phyloP scores from a whole-genome alignment of 352 stramenopile species.

The Phytophthora citricola region DNA sequence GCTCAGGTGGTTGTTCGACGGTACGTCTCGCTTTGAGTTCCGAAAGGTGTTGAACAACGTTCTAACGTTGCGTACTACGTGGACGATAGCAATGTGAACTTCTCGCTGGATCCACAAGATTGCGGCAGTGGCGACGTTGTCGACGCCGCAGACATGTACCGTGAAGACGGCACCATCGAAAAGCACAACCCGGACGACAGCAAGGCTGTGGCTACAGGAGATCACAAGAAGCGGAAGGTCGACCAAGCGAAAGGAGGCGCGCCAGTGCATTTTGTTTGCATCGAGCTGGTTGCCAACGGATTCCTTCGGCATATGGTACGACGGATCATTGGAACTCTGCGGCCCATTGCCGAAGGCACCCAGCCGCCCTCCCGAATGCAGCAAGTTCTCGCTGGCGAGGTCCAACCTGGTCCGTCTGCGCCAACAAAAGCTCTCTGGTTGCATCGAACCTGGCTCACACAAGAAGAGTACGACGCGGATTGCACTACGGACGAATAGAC shows the following conservation, averaged over 20 bases:
- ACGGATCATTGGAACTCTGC: conserved; percentile 82
- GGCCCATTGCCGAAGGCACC: conserved; percentile 79
- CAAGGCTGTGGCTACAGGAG: conserved; percentile 18
- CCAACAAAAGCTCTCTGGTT: conserved; percentile 84
- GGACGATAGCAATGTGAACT: conserved; percentile 61
- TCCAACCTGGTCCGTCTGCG: conserved; percentile 70
- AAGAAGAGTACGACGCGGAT: conserved; percentile 77
- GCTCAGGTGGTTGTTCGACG: conserved; percentile 63
- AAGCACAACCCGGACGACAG: conserved; percentile 15
- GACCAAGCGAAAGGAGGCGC: conserved; percentile 19
- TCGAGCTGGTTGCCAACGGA: conserved; percentile 84
- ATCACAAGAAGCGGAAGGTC: conserved; percentile 55
- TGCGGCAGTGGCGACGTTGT: conserved; percentile 71
- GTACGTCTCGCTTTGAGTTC: conserved; percentile 27
- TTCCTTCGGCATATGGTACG: conserved; percentile 91
- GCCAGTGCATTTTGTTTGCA: conserved; percentile 79
- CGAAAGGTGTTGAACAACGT: too few species aligned
- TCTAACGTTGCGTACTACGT: conserved; percentile 4
- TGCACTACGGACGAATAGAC: conserved; percentile 31
- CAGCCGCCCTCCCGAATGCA: conserved; percentile 62
- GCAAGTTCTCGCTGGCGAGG: conserved; percentile 64
- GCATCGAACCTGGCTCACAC: conserved; percentile 84
- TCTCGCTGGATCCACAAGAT: conserved; percentile 64
- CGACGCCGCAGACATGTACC: conserved; percentile 42
- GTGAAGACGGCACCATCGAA: conserved; percentile 14